Evolutionary conservation across 73 alveolate genomes (phyloP), one percentile per base, ranked within the genome.

Genomic region (Symbiodinium pilosum): DNA sequence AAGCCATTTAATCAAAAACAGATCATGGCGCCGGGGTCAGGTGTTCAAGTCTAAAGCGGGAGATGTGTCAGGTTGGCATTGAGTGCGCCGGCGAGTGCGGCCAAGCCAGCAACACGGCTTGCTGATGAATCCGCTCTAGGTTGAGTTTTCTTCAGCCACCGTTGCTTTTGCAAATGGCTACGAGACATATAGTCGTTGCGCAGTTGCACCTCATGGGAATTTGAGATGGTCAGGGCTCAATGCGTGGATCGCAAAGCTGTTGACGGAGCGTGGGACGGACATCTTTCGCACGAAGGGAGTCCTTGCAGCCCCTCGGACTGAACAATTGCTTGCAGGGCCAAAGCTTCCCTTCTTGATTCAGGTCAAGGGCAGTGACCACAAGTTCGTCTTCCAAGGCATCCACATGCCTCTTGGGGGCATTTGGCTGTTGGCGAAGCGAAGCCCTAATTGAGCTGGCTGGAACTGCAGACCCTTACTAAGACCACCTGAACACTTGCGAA

Each of bases 271-370:
- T 4, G 99, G 99, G 16, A 43, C 81, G 6, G 99, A 93, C 83
- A 84, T 93, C 83, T 93, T 84, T 89, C 99, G 99, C 16, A 52
- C 91, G 39, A 93, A 93, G 77, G 99, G 99, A n/a, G 99, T 93
- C 52, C 89, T 93, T 52, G 99, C 99, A 26, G 99, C 59, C 71
- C 39, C 91, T 71, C 40, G 87, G 77, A n/a, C 59, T 47, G 6
- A 47, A 47, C n/a, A n/a, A n/a, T n/a, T n/a, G n/a, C n/a, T n/a
- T n/a, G n/a, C n/a, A n/a, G n/a, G n/a, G n/a, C n/a, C n/a, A n/a
- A n/a, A n/a, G n/a, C n/a, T n/a, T n/a, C n/a, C n/a, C n/a, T n/a
- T n/a, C n/a, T n/a, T n/a, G n/a, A n/a, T 24, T 32, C 30, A 91
- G 97, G 97, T 91, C 68, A 91, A 71, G 51, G 97, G 97, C 77